Base-by-base conservation (phyloP, 2,329 filamentous ascomycete genomes). In the Nigrograna mackinnonii region DNA sequence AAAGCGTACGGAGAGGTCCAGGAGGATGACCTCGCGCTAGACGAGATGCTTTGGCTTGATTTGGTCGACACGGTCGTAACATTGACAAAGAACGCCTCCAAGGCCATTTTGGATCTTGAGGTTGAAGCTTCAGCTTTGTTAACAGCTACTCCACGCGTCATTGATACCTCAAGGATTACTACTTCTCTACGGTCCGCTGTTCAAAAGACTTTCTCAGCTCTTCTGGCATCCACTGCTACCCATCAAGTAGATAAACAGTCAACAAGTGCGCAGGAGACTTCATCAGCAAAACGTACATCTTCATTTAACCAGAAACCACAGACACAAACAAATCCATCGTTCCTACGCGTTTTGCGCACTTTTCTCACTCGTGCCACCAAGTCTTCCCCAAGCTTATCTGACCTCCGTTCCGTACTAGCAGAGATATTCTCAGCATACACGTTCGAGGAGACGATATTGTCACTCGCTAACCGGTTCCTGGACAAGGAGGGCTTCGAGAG, bases 401-500 rank as follows among this genome's bases (percentile, higher is more conserved):
- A 97, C 62, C 79, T 99, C 3, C 86, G 94, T 33, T 82, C 82
- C 5, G 91, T 97, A 1, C 79, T 99, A 2, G 77, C 83, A 1
- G 94, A 91, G 11, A 92, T 99, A 41, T 97, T 99, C 70, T 85
- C 92, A 0, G 92, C 94, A 0, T 99, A 99, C 64, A 86, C 91
- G 0, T 96, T 97, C 64, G 94, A 99, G 67, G 89, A 92, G 65
- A 91, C 88, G 0, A 88, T 99, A 13, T 79, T 99, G 16, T 79
- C 81, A 2, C 80, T 99, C 3, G 90, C 94, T 1, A 95, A 92
- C 64, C 80, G 86, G 4, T 83, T 99, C 42, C 77, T 99, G 0
- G 91, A 95, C 49, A 86, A 90, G 54, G 94, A 94, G 58, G 78
- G 96, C 5, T 99, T 97, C 58, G 81, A 87, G 30, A 86, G 89